phyloP scores from a whole-genome alignment of 2,329 filamentous ascomycete genomes.

The Lithohypha guttulata region DNA sequence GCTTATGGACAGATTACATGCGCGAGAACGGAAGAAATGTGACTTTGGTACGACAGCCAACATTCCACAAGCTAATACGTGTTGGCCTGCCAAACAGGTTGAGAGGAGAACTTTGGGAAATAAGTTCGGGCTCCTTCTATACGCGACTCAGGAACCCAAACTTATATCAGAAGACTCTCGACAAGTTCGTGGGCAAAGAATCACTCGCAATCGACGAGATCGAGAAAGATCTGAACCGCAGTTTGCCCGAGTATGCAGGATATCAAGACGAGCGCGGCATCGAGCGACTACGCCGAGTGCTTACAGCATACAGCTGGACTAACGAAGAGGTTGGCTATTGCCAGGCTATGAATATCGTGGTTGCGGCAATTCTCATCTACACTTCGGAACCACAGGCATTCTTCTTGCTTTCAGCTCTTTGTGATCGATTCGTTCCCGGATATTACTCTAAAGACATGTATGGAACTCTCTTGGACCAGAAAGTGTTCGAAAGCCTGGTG shows the following conservation, averaged over 20 bases:
- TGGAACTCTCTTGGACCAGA: constrained; percentile 88
- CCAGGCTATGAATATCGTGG: constrained; percentile 99
- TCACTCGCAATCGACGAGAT: constrained; percentile 98
- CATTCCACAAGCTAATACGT: constrained; percentile 93
- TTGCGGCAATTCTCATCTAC: constrained; percentile 95
- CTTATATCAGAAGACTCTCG: constrained; percentile 71
- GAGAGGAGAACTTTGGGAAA: constrained; percentile 89
- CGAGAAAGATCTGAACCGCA: constrained; percentile 94
- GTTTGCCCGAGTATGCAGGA: constrained; percentile 90
- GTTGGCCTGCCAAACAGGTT: constrained; percentile 90
- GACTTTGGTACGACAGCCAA: constrained; percentile 86
- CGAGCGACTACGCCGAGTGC: constrained; percentile 71
- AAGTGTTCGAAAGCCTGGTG: constrained; percentile 95
- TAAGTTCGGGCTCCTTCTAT: constrained; percentile 84
- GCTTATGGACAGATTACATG: constrained; percentile 92
- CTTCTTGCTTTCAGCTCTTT: constrained; percentile 81
- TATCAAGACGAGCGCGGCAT: constrained; percentile 97
- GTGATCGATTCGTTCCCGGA: constrained; percentile 83
- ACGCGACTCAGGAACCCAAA: constrained; percentile 76
- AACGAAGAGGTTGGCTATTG: constrained; percentile 95
- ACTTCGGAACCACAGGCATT: constrained; percentile 96
- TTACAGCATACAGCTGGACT: constrained; percentile 96
- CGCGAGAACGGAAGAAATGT: constrained; percentile 89
- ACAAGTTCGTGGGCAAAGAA: constrained; percentile 71
- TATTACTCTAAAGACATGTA: constrained; percentile 99